Conservation (phyloP, 2,329 filamentous ascomycete genomes). For the Aspergillus arachidicola region DNA sequence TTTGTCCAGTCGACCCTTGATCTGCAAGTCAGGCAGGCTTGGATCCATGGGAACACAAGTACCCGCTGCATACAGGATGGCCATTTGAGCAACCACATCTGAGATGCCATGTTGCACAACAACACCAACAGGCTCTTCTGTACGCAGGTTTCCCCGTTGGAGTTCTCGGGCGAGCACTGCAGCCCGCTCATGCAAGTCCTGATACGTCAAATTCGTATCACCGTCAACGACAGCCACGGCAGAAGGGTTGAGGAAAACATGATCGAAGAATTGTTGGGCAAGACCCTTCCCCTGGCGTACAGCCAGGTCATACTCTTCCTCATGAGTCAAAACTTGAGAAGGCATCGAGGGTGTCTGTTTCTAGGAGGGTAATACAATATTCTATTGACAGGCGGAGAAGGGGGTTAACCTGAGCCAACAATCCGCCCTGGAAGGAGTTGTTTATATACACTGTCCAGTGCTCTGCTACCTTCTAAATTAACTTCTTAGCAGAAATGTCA, state of each 20-base stretch:
- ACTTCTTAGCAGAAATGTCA: neutral
- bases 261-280: neutral
- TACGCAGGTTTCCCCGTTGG: neutral
- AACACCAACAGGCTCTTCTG: conserved; percentile 20
- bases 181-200: neutral
- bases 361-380: neutral
- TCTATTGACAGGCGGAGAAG: neutral
- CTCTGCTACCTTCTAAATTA: neutral
- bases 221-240: neutral
- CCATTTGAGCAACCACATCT: conserved; percentile 26
- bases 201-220: neutral
- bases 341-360: neutral
- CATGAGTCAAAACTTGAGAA: neutral
- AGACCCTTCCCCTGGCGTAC: neutral
- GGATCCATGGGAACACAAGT: conserved; percentile 27
- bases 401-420: neutral
- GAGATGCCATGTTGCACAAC: conserved; percentile 19
- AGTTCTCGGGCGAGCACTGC: neutral
- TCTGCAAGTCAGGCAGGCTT: conserved; percentile 20
- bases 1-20: conserved; percentile 16
- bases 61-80: conserved; percentile 26
- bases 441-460: neutral
- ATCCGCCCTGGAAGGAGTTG: neutral
- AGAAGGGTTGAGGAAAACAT: neutral
- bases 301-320: neutral